Conservation (phyloP, 768 basidiomycete genomes). For the Cystofilobasidium bisporidii region DNA sequence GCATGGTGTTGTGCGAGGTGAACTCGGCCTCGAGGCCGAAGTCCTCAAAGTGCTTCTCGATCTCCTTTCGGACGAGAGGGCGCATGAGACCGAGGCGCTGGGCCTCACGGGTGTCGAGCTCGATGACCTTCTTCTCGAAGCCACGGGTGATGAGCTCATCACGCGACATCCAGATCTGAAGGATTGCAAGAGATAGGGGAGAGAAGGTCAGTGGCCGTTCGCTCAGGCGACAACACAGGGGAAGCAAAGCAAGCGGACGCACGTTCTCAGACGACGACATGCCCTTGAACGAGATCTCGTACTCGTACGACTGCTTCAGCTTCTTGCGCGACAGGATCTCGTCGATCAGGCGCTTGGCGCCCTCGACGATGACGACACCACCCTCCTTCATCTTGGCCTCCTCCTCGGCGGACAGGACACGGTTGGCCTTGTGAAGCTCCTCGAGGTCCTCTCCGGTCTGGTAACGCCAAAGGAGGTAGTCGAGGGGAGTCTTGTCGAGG, state of each 20-base stretch:
- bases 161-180: slow-evolving; percentile 73
- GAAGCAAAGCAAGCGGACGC: background rate
- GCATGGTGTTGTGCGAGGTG: slow-evolving; percentile 98
- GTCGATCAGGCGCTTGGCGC: slow-evolving; percentile 88
- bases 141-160: slow-evolving; percentile 96
- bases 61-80: slow-evolving; percentile 95
- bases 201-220: background rate
- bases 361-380: slow-evolving; percentile 70
- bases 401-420: slow-evolving; percentile 79
- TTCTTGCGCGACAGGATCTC: slow-evolving; percentile 88
- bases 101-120: slow-evolving; percentile 94
- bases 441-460: slow-evolving; percentile 98
- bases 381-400: slow-evolving; percentile 95
- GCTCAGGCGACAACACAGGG: background rate
- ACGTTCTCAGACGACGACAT: slow-evolving; percentile 89
- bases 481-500: slow-evolving; percentile 95
- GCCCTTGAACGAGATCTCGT: slow-evolving; percentile 91
- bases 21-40: slow-evolving; percentile 93
- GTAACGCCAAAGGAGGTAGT: slow-evolving; percentile 99
- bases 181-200: background rate
- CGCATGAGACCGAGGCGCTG: slow-evolving; percentile 89
- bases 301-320: slow-evolving; percentile 98
- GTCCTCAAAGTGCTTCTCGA: slow-evolving; percentile 90
- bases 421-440: slow-evolving; percentile 85
- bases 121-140: slow-evolving; percentile 98